Evolutionary conservation across 2,329 filamentous ascomycete species (phyloP).

Genomic region (Colletotrichum orchidophilum): DNA sequence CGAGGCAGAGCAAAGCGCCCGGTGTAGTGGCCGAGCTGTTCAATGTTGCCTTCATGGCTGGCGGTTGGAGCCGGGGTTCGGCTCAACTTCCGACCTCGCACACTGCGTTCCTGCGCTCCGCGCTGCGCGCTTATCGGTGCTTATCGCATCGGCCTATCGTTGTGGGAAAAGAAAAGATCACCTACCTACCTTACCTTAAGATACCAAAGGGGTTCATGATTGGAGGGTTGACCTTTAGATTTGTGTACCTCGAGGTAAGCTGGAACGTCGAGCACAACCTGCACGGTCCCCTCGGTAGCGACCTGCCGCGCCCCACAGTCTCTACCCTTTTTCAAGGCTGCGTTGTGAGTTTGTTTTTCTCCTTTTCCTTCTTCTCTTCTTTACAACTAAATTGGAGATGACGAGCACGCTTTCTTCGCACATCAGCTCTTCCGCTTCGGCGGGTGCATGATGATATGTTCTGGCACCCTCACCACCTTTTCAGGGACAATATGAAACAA

Average conservation of each 20-base stretch:
- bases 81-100: constrained; percentile 6
- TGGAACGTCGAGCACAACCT: not conserved
- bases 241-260: not conserved
- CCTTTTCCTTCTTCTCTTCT: constrained; percentile 52
- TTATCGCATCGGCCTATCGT: not conserved
- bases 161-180: not conserved
- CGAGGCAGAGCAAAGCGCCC: not conserved
- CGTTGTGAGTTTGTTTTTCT: constrained; percentile 13
- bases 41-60: not conserved
- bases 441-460: constrained; percentile 73
- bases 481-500: constrained; percentile 69
- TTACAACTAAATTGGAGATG: constrained; percentile 81
- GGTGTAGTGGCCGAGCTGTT: constrained; percentile 5
- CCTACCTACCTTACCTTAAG: too few relatives aligned
- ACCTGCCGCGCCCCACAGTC: constrained; percentile 10
- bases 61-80: not conserved
- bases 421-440: constrained; percentile 62
- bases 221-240: too few relatives aligned
- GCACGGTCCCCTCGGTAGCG: constrained; percentile 19
- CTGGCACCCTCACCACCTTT: constrained; percentile 71
- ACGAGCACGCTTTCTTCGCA: constrained; percentile 73
- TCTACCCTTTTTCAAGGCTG: constrained; percentile 24
- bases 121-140: not conserved
- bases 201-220: too few relatives aligned
- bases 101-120: not conserved